A percentile compares a stretch with the other conserved stretches of the same genome.
phyloP scores from a whole-genome alignment of 805 yeast genomes.

The Candida xyloterini region DNA sequence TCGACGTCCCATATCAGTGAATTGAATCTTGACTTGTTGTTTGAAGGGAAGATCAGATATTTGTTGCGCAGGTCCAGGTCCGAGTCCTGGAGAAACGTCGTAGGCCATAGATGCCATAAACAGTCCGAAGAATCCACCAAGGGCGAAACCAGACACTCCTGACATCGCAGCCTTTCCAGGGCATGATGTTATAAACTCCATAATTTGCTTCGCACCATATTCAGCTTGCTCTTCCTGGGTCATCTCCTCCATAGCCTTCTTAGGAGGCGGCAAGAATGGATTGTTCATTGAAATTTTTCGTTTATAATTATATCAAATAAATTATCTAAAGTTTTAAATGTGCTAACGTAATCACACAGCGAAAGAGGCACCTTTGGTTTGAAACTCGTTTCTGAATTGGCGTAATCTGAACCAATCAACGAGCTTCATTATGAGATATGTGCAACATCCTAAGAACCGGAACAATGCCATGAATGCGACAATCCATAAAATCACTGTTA shows the following conservation, averaged over 20 bases:
- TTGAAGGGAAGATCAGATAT: slow-evolving; percentile 83
- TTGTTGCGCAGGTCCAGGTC: slow-evolving; percentile 41
- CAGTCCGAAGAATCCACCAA: slow-evolving; percentile 94
- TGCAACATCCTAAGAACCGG: slow-evolving; percentile 71
- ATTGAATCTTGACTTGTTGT: slow-evolving; percentile 90
- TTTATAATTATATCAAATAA: background rate
- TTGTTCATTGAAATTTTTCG: slow-evolving; percentile 25
- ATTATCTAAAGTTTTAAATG: background rate
- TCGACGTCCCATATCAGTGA: slow-evolving; percentile 86
- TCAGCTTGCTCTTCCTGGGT: slow-evolving; percentile 92
- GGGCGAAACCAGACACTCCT: slow-evolving; percentile 89
- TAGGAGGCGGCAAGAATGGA: slow-evolving; percentile 39
- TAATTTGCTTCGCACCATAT: slow-evolving; percentile 80
- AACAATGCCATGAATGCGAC: slow-evolving; percentile 88
- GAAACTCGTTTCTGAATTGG: slow-evolving; percentile 16
- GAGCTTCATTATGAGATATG: slow-evolving; percentile 45
- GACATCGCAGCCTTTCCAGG: slow-evolving; percentile 92
- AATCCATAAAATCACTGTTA: slow-evolving; percentile 85
- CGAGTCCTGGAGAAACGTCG: slow-evolving; percentile 69
- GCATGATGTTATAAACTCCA: slow-evolving; percentile 84
- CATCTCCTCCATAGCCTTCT: slow-evolving; percentile 63
- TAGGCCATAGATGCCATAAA: slow-evolving; percentile 91
- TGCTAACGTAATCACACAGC: slow-evolving; percentile 10
- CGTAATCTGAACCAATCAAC: slow-evolving; percentile 20
- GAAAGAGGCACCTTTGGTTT: slow-evolving; percentile 20